Conservation (phyloP, 345 rosid genomes). For the Schrenkiella parvula region DNA sequence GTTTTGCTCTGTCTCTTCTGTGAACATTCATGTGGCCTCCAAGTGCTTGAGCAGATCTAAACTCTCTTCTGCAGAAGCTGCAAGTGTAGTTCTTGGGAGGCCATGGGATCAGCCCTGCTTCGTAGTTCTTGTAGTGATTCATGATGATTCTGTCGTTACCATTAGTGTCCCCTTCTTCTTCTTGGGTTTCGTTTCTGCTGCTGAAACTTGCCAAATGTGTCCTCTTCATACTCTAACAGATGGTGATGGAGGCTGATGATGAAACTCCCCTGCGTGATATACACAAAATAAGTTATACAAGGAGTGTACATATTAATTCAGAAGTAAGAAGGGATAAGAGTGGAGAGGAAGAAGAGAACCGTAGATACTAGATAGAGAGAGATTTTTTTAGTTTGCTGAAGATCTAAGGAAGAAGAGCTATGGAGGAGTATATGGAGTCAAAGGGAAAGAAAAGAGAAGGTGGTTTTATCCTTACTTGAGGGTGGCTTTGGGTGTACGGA, state of each 20-base stretch:
- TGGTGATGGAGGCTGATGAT: background rate
- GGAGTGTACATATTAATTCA: background rate
- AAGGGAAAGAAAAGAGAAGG: constrained; percentile 19
- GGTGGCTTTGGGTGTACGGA: constrained; percentile 18
- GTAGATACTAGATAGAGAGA: constrained; percentile 10
- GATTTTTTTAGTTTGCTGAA: background rate
- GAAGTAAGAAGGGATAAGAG: background rate
- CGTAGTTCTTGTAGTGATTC: constrained; percentile 31
- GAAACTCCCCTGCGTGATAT: background rate
- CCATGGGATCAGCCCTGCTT: constrained; percentile 39
- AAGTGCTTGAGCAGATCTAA: constrained; percentile 68
- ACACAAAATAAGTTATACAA: background rate
- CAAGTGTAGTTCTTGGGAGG: constrained; percentile 55
- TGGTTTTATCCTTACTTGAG: constrained; percentile 18
- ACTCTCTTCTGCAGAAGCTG: constrained; percentile 53
- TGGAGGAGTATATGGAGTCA: constrained; percentile 16
- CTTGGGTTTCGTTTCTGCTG: constrained; percentile 8
- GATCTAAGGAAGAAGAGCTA: constrained; percentile 19
- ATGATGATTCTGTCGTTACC: constrained; percentile 18
- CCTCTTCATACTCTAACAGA: constrained; percentile 26
- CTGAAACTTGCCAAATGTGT: constrained; percentile 28
- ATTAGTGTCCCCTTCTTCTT: background rate
- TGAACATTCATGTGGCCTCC: constrained; percentile 85
- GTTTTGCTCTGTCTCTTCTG: constrained; percentile 62
- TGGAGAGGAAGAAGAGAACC: constrained; percentile 11